Conservation (phyloP, 2,329 filamentous ascomycete genomes). For the Sclerotinia minor region DNA sequence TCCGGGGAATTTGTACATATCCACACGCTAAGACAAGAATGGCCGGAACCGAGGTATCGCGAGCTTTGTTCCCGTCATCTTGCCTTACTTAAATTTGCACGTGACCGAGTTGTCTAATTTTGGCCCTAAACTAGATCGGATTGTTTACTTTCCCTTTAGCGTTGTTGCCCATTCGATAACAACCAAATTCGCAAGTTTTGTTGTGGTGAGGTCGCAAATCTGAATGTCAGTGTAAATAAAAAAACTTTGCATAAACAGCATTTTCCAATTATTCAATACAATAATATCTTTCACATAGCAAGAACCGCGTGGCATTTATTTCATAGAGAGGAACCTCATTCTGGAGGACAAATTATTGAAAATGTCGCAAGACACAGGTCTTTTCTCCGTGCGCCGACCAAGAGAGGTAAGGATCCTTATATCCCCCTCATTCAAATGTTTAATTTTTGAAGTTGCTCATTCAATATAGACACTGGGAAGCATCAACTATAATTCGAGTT, state of each 20-base stretch:
- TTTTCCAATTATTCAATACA: background rate
- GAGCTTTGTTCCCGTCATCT: background rate
- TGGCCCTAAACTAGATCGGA: conserved; percentile 11
- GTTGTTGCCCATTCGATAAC: conserved; percentile 19
- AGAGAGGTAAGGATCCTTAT: conserved; percentile 68
- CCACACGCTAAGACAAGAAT: conserved; percentile 23
- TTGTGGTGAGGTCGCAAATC: conserved; percentile 14
- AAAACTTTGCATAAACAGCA: background rate
- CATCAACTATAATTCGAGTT: conserved; percentile 77
- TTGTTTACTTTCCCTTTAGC: conserved; percentile 24
- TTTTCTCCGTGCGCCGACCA: conserved; percentile 89
- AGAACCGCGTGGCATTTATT: conserved; percentile 7
- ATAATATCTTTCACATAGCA: conserved; percentile 15
- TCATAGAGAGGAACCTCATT: background rate
- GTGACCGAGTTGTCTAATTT: conserved; percentile 9
- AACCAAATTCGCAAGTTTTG: conserved; percentile 15
- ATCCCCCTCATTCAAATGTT: conserved; percentile 8
- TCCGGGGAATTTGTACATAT: conserved; percentile 20
- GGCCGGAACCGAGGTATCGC: conserved; percentile 32
- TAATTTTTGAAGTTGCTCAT: conserved; percentile 16
- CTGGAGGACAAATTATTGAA: conserved; percentile 26
- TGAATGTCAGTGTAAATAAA: conserved; percentile 6
- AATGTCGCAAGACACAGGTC: conserved; percentile 84
- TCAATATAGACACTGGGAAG: conserved; percentile 73
- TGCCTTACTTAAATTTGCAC: background rate